Percentiles rank a stretch among this genome's conserved stretches.
Conservation (phyloP, 2,329 filamentous ascomycete species). For the Fusarium brevicatenulatum region DNA sequence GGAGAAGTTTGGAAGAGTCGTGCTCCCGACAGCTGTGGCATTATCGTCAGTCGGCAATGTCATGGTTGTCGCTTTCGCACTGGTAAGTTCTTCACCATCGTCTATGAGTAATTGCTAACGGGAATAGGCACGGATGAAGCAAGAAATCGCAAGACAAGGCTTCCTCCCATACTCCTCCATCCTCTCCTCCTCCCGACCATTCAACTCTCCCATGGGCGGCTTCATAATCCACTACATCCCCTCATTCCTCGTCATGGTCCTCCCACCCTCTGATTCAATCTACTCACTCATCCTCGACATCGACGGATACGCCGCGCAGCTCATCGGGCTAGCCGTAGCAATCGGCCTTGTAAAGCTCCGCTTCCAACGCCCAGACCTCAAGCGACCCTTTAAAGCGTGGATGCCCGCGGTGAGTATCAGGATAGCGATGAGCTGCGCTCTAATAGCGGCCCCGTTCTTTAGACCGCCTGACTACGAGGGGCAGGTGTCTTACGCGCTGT, state of each 20-base stretch:
- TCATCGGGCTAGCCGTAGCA: constrained; percentile 67
- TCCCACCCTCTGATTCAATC: constrained; percentile 72
- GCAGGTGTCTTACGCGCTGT: constrained; percentile 63
- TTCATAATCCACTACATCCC: constrained; percentile 76
- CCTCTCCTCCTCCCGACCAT: constrained; percentile 73
- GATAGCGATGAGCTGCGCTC: constrained; percentile 61
- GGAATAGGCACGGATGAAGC: constrained; percentile 75
- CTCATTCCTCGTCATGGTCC: constrained; percentile 71
- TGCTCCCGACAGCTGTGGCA: constrained; percentile 73
- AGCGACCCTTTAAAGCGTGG: constrained; percentile 74
- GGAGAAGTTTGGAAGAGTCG: constrained; percentile 61
- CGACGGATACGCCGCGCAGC: constrained; percentile 73
- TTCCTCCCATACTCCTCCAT: constrained; percentile 71
- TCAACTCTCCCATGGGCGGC: constrained; percentile 73
- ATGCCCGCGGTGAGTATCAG: constrained; percentile 66
- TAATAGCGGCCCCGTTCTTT: constrained; percentile 71
- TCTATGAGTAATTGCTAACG: too few species aligned
- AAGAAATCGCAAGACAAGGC: constrained; percentile 77
- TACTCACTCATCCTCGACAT: constrained; percentile 80
- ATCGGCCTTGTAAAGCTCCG: constrained; percentile 70
- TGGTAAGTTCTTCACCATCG: constrained; percentile 53
- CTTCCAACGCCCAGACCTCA: constrained; percentile 66
- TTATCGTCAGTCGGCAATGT: constrained; percentile 76
- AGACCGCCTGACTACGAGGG: constrained; percentile 61
- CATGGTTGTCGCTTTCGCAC: constrained; percentile 75